phyloP scores from a whole-genome alignment of 768 basidiomycete genomes.

The Russula sp. region DNA sequence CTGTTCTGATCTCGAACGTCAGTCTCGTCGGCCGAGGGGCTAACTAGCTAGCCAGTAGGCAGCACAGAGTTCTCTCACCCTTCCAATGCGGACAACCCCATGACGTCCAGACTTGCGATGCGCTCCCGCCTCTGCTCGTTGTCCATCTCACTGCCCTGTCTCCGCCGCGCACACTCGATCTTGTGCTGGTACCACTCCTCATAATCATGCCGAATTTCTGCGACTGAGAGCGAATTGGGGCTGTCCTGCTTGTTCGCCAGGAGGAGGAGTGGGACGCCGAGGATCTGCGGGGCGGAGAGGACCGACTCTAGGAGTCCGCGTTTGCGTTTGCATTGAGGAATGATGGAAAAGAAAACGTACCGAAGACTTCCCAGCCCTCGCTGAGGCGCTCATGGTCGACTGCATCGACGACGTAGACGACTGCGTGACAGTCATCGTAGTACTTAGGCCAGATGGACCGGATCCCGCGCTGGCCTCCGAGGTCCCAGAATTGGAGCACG shows the following conservation, averaged over 20 bases:
- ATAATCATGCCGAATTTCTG: constrained; percentile 87
- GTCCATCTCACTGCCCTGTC: constrained; percentile 42
- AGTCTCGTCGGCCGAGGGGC: background rate
- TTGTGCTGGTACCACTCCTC: constrained; percentile 82
- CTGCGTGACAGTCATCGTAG: constrained; percentile 95
- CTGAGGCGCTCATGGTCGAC: constrained; percentile 82
- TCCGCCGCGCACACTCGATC: constrained; percentile 59
- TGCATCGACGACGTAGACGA: constrained; percentile 93
- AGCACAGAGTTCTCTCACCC: constrained; percentile 52
- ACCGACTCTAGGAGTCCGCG: constrained; percentile 58
- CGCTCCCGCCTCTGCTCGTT: constrained; percentile 37
- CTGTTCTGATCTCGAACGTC: constrained; percentile 54
- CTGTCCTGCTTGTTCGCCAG: constrained; percentile 97
- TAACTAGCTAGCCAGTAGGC: background rate
- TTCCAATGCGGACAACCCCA: constrained; percentile 88
- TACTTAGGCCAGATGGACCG: constrained; percentile 93
- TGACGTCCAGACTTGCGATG: constrained; percentile 55
- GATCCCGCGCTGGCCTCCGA: constrained; percentile 93
- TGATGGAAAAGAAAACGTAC: constrained; percentile 46
- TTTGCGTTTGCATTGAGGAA: constrained; percentile 11
- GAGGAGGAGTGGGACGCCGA: constrained; percentile 85
- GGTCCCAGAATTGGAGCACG: constrained; percentile 94
- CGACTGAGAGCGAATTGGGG: constrained; percentile 73
- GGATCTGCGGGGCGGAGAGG: constrained; percentile 83
- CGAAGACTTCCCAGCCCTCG: constrained; percentile 98